Percentiles rank a stretch among this genome's conserved stretches.
These are phyloP conservation scores for Phytopythium chamaehyphon DNA, from an alignment of 352 stramenopile species.

Conservation along the genomic window DNA sequence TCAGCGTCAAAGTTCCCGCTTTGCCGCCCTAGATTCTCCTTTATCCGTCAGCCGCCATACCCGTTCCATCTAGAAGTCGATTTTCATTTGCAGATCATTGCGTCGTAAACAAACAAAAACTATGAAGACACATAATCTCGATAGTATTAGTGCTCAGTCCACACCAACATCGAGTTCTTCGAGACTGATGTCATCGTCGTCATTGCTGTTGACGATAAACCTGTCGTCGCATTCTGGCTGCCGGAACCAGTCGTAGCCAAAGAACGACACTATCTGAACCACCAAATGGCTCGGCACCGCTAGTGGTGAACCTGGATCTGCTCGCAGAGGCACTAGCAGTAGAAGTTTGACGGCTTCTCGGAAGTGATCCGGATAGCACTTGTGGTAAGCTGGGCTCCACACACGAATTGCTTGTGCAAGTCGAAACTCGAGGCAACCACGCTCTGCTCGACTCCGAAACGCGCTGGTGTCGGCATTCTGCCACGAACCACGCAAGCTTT, in stretches of 20 bases:
- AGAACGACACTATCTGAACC: constrained; percentile 37
- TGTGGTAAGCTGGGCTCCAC: constrained; percentile 38
- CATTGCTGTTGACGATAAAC: not conserved
- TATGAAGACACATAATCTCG: no score
- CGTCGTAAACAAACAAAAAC: no score
- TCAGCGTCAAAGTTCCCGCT: no score
- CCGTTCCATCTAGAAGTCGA: no score
- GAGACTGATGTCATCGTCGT: no score
- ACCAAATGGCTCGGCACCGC: constrained; percentile 34
- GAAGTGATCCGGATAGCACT: constrained; percentile 35
- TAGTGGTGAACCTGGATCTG: not conserved
- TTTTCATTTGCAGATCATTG: no score
- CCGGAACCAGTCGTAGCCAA: constrained; percentile 41
- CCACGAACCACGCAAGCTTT: constrained; percentile 45
- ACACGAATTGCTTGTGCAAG: constrained; percentile 22
- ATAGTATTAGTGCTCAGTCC: no score
- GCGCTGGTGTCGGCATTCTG: constrained; percentile 37
- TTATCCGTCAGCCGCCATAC: no score
- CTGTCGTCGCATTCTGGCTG: not conserved
- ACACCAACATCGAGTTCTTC: no score
- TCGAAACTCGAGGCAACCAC: constrained; percentile 34
- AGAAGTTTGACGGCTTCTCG: constrained; percentile 32
- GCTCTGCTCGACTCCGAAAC: constrained; percentile 24
- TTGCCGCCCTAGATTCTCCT: no score
- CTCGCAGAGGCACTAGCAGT: constrained; percentile 26